phyloP scores from a whole-genome alignment of 169 alveolate species.

The Plasmodium berghei region DNA sequence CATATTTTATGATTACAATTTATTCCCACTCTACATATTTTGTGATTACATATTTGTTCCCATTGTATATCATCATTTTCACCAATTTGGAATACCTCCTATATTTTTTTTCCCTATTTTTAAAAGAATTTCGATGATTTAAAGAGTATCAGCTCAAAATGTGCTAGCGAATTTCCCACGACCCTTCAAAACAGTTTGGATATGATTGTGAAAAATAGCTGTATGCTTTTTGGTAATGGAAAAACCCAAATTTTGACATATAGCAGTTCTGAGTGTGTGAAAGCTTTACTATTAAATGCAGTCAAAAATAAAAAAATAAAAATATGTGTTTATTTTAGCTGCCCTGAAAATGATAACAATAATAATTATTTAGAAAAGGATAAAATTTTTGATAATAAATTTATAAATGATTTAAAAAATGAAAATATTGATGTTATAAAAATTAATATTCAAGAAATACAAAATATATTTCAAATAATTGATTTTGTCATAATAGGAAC shows the following conservation, averaged over 20 bases:
- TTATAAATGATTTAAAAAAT: slow-evolving; percentile 44
- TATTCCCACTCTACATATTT: background rate
- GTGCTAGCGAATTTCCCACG: slow-evolving; percentile 42
- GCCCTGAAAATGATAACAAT: slow-evolving; percentile 9
- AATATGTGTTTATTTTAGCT: slow-evolving; percentile 46
- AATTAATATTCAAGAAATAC: slow-evolving; percentile 21
- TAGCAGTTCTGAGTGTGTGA: slow-evolving; percentile 70
- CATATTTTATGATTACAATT: background rate
- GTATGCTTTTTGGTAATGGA: slow-evolving; percentile 36
- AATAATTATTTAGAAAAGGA: slow-evolving; percentile 44
- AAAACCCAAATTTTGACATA: slow-evolving; percentile 44
- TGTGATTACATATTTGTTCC: background rate
- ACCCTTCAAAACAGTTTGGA: slow-evolving; percentile 36
- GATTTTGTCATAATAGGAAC: slow-evolving; percentile 71
- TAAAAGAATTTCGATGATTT: slow-evolving; percentile 30
- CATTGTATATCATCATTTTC: background rate
- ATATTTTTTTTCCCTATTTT: slow-evolving; percentile 8
- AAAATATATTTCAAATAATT: slow-evolving; percentile 45
- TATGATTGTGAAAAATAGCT: slow-evolving; percentile 38
- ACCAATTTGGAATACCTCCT: background rate
- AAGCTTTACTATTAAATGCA: slow-evolving; percentile 42
- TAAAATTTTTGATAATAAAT: slow-evolving; percentile 46
- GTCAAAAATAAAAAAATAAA: slow-evolving; percentile 47
- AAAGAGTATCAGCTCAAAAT: slow-evolving; percentile 11
- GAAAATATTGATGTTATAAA: slow-evolving; percentile 51